phyloP scores from a whole-genome alignment of 139 green algal genomes.

The Eudorina sp. region DNA sequence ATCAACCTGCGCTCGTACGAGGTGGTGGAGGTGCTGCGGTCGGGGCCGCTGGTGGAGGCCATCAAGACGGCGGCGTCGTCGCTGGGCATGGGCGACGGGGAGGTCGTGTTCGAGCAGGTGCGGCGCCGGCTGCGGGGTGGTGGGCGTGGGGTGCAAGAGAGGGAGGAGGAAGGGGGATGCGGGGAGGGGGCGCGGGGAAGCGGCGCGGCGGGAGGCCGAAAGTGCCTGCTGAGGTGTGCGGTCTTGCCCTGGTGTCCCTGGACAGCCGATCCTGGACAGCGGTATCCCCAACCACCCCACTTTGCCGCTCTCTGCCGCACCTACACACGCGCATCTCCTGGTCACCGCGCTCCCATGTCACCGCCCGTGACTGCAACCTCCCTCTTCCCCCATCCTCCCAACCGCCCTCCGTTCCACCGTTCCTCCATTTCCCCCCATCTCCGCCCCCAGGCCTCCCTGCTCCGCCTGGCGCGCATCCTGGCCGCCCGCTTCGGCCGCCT shows the following conservation, averaged over 20 bases:
- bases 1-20: background rate
- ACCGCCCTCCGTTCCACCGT: background rate
- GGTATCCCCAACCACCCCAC: too few relatives aligned
- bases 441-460: background rate
- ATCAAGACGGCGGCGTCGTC: background rate
- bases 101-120: conserved; percentile 6
- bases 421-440: background rate
- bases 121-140: background rate
- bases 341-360: background rate
- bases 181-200: background rate
- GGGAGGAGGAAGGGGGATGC: background rate
- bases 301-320: too few relatives aligned
- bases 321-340: too few relatives aligned
- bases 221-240: too few relatives aligned
- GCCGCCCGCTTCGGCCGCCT: background rate
- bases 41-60: background rate
- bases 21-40: conserved; percentile 26
- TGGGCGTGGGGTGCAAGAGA: too few relatives aligned
- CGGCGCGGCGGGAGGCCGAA: background rate
- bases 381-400: background rate
- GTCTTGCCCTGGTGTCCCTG: too few relatives aligned
- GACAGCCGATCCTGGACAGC: too few relatives aligned
- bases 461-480: conserved; percentile 42
- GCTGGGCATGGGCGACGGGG: conserved; percentile 36
- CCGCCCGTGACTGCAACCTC: too few relatives aligned